Base-by-base conservation (phyloP, 768 basidiomycete species). In the Termitomyces sp. region DNA sequence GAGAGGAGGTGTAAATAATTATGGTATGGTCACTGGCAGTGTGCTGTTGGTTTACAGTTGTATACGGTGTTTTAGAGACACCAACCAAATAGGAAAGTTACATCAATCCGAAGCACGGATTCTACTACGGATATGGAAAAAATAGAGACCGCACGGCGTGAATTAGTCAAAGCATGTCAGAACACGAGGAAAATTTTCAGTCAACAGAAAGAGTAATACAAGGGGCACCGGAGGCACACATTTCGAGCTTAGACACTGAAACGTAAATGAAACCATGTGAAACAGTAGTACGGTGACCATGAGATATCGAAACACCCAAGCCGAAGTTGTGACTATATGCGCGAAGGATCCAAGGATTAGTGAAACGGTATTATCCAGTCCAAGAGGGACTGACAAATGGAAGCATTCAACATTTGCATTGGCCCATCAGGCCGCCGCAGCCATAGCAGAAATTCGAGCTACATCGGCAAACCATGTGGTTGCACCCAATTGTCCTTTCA, bases 391-490 rank as follows among this genome's bases (percentile, higher is more conserved):
- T 41, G n/a, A 48, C 36, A 6, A 48, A 38, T 5, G 5, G 30
- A n/a, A 16, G 35, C 28, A 6, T 35, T 46, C 46, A 47, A 0
- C 70, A 76, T 70, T 83, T 88, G 88, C 88, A 90, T 18, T 57
- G 10, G 8, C 32, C 32, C 50, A 61, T 48, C 30, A 18, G 71
- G 32, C 69, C 77, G 0, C 82, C 82, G 64, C 89, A 90, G 10
- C 83, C 57, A 65, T 89, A 88, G 64, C 87, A 88, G 68, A 88
- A 88, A 61, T 88, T 68, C 0, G 77, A 70, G 14, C 73, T 68
- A 64, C 85, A 86, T 20, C 75, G 74, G 61, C 86, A 88, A n/a
- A 77, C 82, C 71, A 88, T 87, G 55, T 88, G 87, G 67, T 80
- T 84, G 58, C 87, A 88, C 0, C 87, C 86, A 4, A 72, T 63